Percentiles rank a stretch among this genome's conserved stretches.
These are phyloP conservation scores for Phytophthora sp. DNA, from an alignment of 352 stramenopile species.

Conservation along the genomic window DNA sequence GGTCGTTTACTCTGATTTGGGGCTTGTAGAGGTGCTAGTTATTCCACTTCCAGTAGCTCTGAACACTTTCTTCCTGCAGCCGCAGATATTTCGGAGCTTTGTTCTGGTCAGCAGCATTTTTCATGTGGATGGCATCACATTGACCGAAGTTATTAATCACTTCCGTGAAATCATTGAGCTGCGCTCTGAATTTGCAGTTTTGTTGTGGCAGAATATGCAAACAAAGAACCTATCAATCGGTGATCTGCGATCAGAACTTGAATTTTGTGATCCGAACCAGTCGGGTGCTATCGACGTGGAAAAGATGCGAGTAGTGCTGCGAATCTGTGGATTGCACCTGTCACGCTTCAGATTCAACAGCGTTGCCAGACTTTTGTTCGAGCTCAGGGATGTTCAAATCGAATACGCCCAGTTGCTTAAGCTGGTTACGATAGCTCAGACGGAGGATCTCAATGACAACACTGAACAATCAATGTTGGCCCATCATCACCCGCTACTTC, in stretches of 20 bases:
- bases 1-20: conserved; percentile 24
- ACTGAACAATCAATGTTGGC: conserved; percentile 3
- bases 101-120: conserved; percentile 61
- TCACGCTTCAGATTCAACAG: conserved; percentile 65
- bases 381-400: conserved; percentile 41
- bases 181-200: conserved; percentile 49
- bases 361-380: conserved; percentile 56
- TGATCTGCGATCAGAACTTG: conserved; percentile 38
- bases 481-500: conserved; percentile 23
- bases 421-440: conserved; percentile 43
- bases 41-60: conserved; percentile 49
- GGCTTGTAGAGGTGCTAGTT: conserved; percentile 29
- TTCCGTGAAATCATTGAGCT: conserved; percentile 63
- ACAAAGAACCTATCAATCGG: conserved; percentile 16
- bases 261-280: conserved; percentile 22
- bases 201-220: conserved; percentile 31
- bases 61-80: conserved; percentile 61
- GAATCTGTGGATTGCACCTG: conserved; percentile 46
- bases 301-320: conserved; percentile 45
- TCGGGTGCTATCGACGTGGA: conserved; percentile 46
- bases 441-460: conserved; percentile 10
- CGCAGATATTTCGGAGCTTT: conserved; percentile 62
- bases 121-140: conserved; percentile 50
- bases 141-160: conserved; percentile 58
- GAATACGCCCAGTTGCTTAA: conserved; percentile 54